phyloP scores from a whole-genome alignment of 2,329 filamentous ascomycete species.

The Neopestalotiopsis clavispora region DNA sequence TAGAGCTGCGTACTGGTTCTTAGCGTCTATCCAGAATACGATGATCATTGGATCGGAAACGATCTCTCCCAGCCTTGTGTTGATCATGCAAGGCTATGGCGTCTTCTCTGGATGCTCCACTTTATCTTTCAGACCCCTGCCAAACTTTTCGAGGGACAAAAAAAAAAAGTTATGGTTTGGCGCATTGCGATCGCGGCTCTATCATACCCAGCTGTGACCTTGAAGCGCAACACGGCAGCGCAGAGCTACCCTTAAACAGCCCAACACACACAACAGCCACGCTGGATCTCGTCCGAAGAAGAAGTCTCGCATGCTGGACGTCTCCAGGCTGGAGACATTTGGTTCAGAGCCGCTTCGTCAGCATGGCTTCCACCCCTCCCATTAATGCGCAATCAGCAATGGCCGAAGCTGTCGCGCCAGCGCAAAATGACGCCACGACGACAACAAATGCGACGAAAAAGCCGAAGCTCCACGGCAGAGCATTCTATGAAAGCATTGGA shows the following conservation, averaged over 20 bases:
- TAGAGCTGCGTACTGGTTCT: neutral
- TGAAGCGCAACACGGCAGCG: neutral
- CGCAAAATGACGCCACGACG: slow-evolving; percentile 22
- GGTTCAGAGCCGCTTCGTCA: slow-evolving; percentile 17
- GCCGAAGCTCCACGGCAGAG: slow-evolving; percentile 77
- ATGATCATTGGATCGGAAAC: slow-evolving; percentile 1
- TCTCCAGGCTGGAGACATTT: slow-evolving; percentile 18
- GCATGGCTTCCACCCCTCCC: slow-evolving; percentile 13
- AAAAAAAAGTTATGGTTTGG: neutral
- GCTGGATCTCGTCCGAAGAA: slow-evolving; percentile 13
- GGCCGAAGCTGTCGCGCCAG: slow-evolving; percentile 12
- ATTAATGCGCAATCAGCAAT: neutral
- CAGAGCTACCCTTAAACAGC: neutral
- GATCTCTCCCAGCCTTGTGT: slow-evolving; percentile 7
- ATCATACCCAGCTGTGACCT: neutral
- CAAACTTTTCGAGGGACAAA: neutral
- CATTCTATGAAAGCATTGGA: slow-evolving; percentile 94
- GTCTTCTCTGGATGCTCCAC: neutral
- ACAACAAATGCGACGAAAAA: slow-evolving; percentile 33
- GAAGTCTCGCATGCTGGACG: slow-evolving; percentile 11
- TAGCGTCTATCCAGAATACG: neutral
- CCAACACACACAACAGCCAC: neutral
- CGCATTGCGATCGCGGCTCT: neutral
- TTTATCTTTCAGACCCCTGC: slow-evolving; percentile 2
- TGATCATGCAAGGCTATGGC: slow-evolving; percentile 15